Base-by-base conservation (phyloP, 2,329 filamentous ascomycete species). In the Colletotrichum musae region DNA sequence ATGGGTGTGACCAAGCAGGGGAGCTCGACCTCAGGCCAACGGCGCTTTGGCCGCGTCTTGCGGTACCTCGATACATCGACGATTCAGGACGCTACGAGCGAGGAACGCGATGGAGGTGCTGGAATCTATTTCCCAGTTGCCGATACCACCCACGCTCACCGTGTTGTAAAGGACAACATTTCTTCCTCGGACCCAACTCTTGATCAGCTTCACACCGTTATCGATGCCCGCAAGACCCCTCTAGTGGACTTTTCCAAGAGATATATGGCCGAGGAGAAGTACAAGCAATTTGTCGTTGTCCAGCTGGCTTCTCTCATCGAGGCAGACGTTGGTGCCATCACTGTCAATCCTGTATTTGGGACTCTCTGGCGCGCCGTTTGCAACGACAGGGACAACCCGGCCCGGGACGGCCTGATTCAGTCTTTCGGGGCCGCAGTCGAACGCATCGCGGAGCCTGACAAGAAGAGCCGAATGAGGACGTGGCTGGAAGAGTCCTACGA, bases 401-500 rank as follows among this genome's bases (percentile, higher is more conserved):
- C 75, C 2, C 81, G 85, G 4, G 79, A 84, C 50, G 75, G 72
- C 2, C 77, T 87, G 1, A 77, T 86, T 16, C 69, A 78, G n/a
- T 73, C 77, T 0, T 87, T 87, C 61, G 79, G 83, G 1, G 64
- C 73, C 0, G 70, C 79, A n/a, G 78, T 86, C 1, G 79, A 83
- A 5, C 75, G 70, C 1, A 79, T 85, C 28, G 24, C 54, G 0
- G 63, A 81, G 32, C 39, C 51, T 0, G 72, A 77, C 0, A 77
- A 83, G 48, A 84, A 81, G 70, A 65, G 59, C 0, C 74, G 75
- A 1, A 82, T 86, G 81, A 84, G 82, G 72, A 69, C 64, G 0
- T 88, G 86, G 86, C 76, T 88, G 2, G 84, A 84, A 12, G 83
- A 83, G 64, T 87, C 85, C 1, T 87, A 87, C 72, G 82, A 87